Percentiles rank a stretch among this genome's conserved stretches.
Evolutionary conservation across 495 filamentous ascomycete genomes (phyloP).

Genomic region (Penicillium turbatum): DNA sequence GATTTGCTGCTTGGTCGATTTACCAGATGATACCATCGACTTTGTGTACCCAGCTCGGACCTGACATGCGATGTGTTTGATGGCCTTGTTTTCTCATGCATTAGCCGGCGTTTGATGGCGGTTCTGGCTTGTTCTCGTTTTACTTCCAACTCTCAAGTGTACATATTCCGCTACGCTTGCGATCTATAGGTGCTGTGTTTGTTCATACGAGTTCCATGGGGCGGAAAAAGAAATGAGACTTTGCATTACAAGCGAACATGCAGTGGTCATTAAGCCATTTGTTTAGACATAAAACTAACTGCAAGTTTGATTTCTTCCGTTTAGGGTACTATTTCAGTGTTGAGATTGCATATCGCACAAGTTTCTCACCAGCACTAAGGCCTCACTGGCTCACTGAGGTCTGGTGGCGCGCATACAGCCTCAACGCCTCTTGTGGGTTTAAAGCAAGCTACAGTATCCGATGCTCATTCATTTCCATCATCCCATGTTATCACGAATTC

Average conservation of each 20-base stretch:
- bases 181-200: slow-evolving; percentile 2
- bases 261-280: too few relatives aligned
- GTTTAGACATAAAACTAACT: too few relatives aligned
- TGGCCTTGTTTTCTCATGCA: slow-evolving; percentile 15
- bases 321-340: too few relatives aligned
- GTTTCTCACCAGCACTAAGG: too few relatives aligned
- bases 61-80: slow-evolving; percentile 2
- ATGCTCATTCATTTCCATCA: too few relatives aligned
- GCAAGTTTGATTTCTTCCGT: too few relatives aligned
- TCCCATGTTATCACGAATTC: too few relatives aligned
- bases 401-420: too few relatives aligned
- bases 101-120: slow-evolving; percentile 27
- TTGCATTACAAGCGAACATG: background rate
- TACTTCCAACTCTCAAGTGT: slow-evolving; percentile 17
- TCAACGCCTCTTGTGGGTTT: too few relatives aligned
- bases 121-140: slow-evolving; percentile 9
- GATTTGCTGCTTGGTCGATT: slow-evolving; percentile 13
- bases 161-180: slow-evolving; percentile 19
- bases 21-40: background rate
- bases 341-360: too few relatives aligned
- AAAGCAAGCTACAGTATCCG: too few relatives aligned
- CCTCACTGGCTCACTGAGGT: too few relatives aligned
- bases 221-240: slow-evolving; percentile 2
- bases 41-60: slow-evolving; percentile 1
- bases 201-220: slow-evolving; percentile 1